Base-by-base conservation (phyloP, 805 yeast genomes). In the Suhomyces sp. region DNA sequence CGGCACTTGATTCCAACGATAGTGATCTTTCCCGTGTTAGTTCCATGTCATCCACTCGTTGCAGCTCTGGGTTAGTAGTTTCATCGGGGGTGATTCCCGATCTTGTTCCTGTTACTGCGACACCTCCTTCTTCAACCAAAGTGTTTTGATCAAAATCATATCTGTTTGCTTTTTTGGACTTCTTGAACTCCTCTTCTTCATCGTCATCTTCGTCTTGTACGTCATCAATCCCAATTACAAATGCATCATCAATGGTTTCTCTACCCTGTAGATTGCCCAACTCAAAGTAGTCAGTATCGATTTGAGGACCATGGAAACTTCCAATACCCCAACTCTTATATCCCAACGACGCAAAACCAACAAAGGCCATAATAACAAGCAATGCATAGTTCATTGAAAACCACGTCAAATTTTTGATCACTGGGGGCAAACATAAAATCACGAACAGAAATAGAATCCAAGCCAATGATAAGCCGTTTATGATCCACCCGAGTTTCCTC, bases 381-480 rank as follows among this genome's bases (percentile, higher is more conserved):
- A 78, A 57, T 0, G 95, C 88, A 48, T 77, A 79, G 50, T 79
- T 79, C 83, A 79, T 77, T 26, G 53, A 44, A 27, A 38, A 29
- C 65, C 70, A 60, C 30, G 65, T 47, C 19, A 68, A 39, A 31
- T 56, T 42, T 41, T 58, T 63, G 33, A 83, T 63, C 31, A 77
- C 77, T 0, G 88, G 82, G 1, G 91, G 91, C 54, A 81, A 62
- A 44, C 88, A 81, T n/a, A 84, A 65, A 0, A 83, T 67, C 31
- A 81, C 55, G 42, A 76, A 68, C 20, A 85, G 76, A 23, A 81
- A 53, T 3, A 71, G 24, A 11, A 83, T 68, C 83, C 88, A 83
- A 8, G 68, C 34, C 5, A 81, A 70, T 19, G 88, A 76, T 1
- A 79, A 48, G 0, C 70, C 52, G 47, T 84, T 84, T 25, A 82